Evolutionary conservation across 2,329 filamentous ascomycete genomes (phyloP).

Genomic region (Alternaria atra): DNA sequence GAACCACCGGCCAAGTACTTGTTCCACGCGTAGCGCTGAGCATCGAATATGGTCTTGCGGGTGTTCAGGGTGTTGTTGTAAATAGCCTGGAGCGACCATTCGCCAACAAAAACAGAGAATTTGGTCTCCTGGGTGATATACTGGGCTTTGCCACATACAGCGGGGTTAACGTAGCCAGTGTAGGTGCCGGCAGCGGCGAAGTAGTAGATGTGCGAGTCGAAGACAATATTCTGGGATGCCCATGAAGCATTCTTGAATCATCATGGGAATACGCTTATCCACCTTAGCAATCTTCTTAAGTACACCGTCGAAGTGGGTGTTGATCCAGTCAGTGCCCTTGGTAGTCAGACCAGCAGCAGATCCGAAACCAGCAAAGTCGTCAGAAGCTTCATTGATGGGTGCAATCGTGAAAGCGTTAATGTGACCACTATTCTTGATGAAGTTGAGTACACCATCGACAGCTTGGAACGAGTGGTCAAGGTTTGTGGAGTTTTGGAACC

Average conservation of each 20-base stretch:
- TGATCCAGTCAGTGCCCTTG: slow-evolving; percentile 43
- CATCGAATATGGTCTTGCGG: slow-evolving; percentile 14
- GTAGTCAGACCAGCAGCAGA: slow-evolving; percentile 41
- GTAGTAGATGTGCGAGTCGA: slow-evolving; percentile 37
- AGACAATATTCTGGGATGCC: slow-evolving; percentile 31
- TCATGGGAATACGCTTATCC: slow-evolving; percentile 21
- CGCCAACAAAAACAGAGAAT: slow-evolving; percentile 18
- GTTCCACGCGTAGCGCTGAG: slow-evolving; percentile 13
- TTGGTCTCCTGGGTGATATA: slow-evolving; percentile 1
- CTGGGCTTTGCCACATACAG: neutral
- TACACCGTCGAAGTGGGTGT: slow-evolving; percentile 42
- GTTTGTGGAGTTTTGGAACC: slow-evolving; percentile 50
- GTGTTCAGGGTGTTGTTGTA: slow-evolving; percentile 11
- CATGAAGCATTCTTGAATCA: slow-evolving; percentile 30
- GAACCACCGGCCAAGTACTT: slow-evolving; percentile 10
- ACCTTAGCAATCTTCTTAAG: slow-evolving; percentile 23
- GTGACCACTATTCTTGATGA: slow-evolving; percentile 36
- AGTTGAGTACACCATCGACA: slow-evolving; percentile 44
- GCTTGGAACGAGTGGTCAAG: slow-evolving; percentile 46
- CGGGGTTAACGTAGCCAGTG: neutral
- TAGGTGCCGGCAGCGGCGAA: slow-evolving; percentile 21
- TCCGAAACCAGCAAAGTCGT: slow-evolving; percentile 48
- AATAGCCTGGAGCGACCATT: slow-evolving; percentile 17
- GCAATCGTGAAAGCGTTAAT: slow-evolving; percentile 46
- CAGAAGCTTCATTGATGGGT: slow-evolving; percentile 52